Conservation (phyloP, 495 filamentous ascomycete genomes). For the Penicillium simplicissimum region DNA sequence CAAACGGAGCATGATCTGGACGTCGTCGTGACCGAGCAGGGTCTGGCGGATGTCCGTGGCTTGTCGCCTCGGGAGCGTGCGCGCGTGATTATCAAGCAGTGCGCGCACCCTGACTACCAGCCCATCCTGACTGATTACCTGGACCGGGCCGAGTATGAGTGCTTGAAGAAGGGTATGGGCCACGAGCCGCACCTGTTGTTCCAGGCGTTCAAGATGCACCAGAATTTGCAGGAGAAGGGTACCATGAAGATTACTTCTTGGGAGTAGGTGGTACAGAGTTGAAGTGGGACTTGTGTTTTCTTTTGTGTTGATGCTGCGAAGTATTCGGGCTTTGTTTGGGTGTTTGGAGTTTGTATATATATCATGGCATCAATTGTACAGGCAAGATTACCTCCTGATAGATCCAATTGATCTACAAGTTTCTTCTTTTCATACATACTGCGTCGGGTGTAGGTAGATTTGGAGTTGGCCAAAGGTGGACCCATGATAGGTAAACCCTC, state of each 20-base stretch:
- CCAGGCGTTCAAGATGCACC: constrained; percentile 87
- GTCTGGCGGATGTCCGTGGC: constrained; percentile 83
- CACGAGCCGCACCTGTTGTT: constrained; percentile 87
- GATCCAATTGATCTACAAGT: background rate
- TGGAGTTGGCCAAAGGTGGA: background rate
- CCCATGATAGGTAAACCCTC: too few relatives aligned
- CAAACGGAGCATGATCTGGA: constrained; percentile 93
- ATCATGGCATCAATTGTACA: constrained; percentile 9
- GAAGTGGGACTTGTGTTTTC: constrained; percentile 24
- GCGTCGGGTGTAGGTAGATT: background rate
- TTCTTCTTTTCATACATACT: background rate
- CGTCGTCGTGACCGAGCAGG: constrained; percentile 83
- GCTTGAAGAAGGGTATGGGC: constrained; percentile 83
- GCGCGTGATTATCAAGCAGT: constrained; percentile 83
- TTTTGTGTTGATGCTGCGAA: constrained; percentile 19
- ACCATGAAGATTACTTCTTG: constrained; percentile 76
- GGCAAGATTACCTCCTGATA: background rate
- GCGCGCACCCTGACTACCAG: constrained; percentile 82
- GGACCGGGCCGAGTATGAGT: constrained; percentile 84
- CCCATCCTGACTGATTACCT: constrained; percentile 84
- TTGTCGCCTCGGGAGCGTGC: constrained; percentile 79
- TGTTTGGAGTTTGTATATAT: constrained; percentile 21
- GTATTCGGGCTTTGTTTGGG: background rate
- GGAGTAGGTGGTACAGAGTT: constrained; percentile 33
- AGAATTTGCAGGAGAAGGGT: constrained; percentile 74